Base-by-base conservation (phyloP, 2,329 filamentous ascomycete genomes). In the Talaromyces sp. region DNA sequence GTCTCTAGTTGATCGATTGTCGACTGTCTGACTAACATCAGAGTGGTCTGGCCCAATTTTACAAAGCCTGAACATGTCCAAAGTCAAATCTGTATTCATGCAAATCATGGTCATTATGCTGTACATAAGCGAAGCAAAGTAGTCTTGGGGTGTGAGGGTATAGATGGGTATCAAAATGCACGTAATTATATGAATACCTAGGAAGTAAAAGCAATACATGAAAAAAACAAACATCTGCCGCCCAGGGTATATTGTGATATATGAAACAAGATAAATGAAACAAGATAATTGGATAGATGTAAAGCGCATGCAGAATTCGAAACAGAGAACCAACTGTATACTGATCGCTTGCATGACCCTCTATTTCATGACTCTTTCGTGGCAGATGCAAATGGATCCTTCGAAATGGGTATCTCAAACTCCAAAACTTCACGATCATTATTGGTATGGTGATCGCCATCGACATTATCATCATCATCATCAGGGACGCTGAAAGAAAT, bases 1-100 rank as follows among this genome's bases (percentile, higher is more conserved):
- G 57, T 67, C 61, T 1, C 58, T 75, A 15, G 56, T 75, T 21
- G 67, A 71, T 11, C 61, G 73, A 54, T 60, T 76, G 56, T 19
- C 22, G 31, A 21, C 7, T 28, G 19, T 25, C 15, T 53, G 22
- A 53, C 28, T 15, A 28, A 15, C 2, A 40, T 17, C 25, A 39
- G n/a, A n/a, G n/a, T 28, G 25, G 25, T 28, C 25, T n/a, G n/a
- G 25, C 25, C 25, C 7, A 28, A 31, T 33, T 9, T 8, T 35
- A 13, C 10, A 11, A 6, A 35, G 33, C 8, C 2, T 19, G 5
- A 15, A 15, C 1, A 33, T 10, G 10, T 17, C 10, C 15, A 9
- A 35, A 21, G 25, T 35, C n/a, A 48, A 35, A 48, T 35, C 9
- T 48, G 10, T 33, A 33, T 46, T 17, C 4, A 46, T 35, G 28